Evolutionary conservation across 1,139 yeast species (phyloP), one percentile per base, ranked within the genome.

Genomic region (Blastobotrys elegans): DNA sequence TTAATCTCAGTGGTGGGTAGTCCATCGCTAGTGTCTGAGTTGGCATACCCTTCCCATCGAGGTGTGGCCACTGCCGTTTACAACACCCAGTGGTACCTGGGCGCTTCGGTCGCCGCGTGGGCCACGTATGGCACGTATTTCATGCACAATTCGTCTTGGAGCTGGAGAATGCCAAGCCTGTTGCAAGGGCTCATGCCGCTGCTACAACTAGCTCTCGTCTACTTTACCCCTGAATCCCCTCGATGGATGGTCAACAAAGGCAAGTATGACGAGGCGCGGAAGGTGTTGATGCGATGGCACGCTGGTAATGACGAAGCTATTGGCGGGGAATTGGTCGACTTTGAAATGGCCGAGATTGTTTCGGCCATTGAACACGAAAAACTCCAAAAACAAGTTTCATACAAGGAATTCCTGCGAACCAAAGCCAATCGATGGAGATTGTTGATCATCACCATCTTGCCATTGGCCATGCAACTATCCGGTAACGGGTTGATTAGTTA

Each of bases 241-340:
- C 77, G 90, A 70, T 84, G 69, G 66, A 82, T 90, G 58, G 81
- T 90, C 47, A 79, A 83, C 74, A 77, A 78, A 53, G 86, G 86
- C 48, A 72, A 78, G 48, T 56, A 73, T 36, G 85, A 79, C 4
- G 72, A 70, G 55, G 97, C 97, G 20, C 31, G 44, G 22, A 34
- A 20, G 4, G 21, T 48, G 10, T 40, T 48, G 21, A n/a, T 40
- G 22, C 35, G 35, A 32, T 26, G 44, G 32, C 51, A 48, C 35
- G 48, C 36, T 11, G 46, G 49, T 22, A 27, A 32, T 26, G 30
- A 37, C 31, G 47, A 48, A 32, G 47, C 26, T 4, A 8, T 31
- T 6, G 55, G 49, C n/a, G 55, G 54, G 21, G 40, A 40, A n/a
- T 37, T 55, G 34, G 54, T 55, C 22, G 57, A 54, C 31, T 55